Evolutionary conservation across 2,329 filamentous ascomycete species (phyloP), one percentile per base, ranked within the genome.

Genomic region (Coleophoma cylindrospora): DNA sequence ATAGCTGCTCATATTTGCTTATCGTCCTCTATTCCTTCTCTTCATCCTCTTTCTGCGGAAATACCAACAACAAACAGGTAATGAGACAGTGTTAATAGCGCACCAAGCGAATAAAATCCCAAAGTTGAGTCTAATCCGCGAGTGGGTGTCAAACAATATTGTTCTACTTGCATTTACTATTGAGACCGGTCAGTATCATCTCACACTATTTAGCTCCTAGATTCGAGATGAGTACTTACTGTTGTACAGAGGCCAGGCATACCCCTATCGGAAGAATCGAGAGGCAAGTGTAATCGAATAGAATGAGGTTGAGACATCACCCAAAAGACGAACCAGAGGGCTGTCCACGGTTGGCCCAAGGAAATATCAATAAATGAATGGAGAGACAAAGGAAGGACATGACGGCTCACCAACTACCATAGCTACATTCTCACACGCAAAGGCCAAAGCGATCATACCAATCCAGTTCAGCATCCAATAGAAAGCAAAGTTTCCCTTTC

Each of bases 251-350:
- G 81, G 82, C 80, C 79, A 86, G 0, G 75, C 80, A 61, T 83
- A 82, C 0, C 81, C 81, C 77, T 79, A 86, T 2, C 65, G 61
- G 59, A 80, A 86, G 58, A 86, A 84, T 0, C 61, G 66, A 0
- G 79, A 77, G 3, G 80, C 75, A 34, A 86, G 66, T 27, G 79
- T 76, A 44, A 85, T 67, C 4, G 75, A 65, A 64, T 86, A 84
- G 57, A 86, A 86, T 0, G 71, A 66, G 0, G 80, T 84, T 0
- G 73, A 69, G 0, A 85, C 81, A 86, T 84, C 45, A 85, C 80
- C 81, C 79, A 84, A 61, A 85, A 85, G 48, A 86, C 82, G 3
- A 86, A 65, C 73, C 81, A 86, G 1, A 83, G 62, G 0, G 79
- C 74, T 9, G 65, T 68, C 79, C 78, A 86, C 0, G 80, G 83